A percentile compares a stretch with the other conserved stretches of the same genome.
Evolutionary conservation across 495 filamentous ascomycete species (phyloP).

Genomic region (Arthonia radiata): DNA sequence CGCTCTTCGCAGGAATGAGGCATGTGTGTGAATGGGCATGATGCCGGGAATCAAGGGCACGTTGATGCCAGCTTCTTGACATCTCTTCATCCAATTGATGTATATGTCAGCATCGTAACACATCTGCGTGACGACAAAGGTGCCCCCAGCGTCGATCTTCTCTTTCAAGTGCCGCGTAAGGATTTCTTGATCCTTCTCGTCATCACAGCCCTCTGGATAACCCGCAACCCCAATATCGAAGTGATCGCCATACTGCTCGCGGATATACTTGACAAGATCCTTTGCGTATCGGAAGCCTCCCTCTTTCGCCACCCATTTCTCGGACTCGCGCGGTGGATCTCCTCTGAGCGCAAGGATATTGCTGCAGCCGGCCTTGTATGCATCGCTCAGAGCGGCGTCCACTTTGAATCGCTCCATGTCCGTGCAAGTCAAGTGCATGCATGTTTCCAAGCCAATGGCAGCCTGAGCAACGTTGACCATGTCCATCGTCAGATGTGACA

Average conservation of each 20-base stretch:
- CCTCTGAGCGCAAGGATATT: constrained; percentile 92
- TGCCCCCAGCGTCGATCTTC: constrained; percentile 84
- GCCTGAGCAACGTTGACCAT: constrained; percentile 96
- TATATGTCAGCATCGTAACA: constrained; percentile 97
- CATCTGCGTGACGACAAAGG: constrained; percentile 96
- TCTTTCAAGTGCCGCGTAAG: constrained; percentile 89
- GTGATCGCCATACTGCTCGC: constrained; percentile 68
- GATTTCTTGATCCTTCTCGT: constrained; percentile 59
- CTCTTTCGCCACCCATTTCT: constrained; percentile 71
- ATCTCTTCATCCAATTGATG: constrained; percentile 66
- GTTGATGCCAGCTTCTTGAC: constrained; percentile 58
- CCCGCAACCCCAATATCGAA: constrained; percentile 97
- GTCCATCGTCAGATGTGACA: constrained; percentile 80
- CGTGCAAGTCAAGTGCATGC: constrained; percentile 98
- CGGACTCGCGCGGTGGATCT: constrained; percentile 83
- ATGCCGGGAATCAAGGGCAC: constrained; percentile 91
- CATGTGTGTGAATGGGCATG: constrained; percentile 96
- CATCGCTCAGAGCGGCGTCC: constrained; percentile 62
- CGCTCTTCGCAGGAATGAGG: constrained; percentile 66
- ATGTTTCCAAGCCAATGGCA: constrained; percentile 91
- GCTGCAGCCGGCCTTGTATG: constrained; percentile 87
- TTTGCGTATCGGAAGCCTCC: constrained; percentile 78
- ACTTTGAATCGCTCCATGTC: constrained; percentile 88
- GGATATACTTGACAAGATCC: constrained; percentile 85
- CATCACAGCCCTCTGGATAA: constrained; percentile 90